phyloP scores from a whole-genome alignment of 2,329 filamentous ascomycete genomes.

The Parastagonospora avenae region DNA sequence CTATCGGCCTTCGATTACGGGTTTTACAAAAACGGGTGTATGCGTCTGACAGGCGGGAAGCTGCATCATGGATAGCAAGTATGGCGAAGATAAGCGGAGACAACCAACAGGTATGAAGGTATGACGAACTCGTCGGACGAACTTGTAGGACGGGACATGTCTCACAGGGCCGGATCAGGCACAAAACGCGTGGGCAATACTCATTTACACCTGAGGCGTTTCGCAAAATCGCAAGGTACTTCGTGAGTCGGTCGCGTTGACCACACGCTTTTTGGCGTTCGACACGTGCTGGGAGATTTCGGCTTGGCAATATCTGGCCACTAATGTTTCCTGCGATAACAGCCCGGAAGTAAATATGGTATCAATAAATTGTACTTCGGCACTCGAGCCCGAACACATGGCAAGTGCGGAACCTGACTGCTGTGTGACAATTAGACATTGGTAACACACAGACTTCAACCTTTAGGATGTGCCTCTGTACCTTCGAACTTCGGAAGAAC shows the following conservation, averaged over 20 bases:
- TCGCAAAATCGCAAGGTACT: neutral
- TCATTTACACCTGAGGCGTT: neutral
- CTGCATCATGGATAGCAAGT: slow-evolving; percentile 15
- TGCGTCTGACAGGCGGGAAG: slow-evolving; percentile 22
- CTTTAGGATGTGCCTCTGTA: neutral
- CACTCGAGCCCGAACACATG: neutral
- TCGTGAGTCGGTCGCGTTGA: neutral
- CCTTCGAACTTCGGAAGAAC: neutral
- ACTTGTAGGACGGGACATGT: slow-evolving; percentile 3
- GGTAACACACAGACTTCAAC: neutral
- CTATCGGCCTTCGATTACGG: neutral
- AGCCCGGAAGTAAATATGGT: too few relatives aligned
- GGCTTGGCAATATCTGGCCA: too few relatives aligned
- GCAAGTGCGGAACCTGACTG: neutral
- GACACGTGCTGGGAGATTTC: too few relatives aligned
- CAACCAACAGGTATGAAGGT: neutral
- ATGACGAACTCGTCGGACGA: slow-evolving; percentile 4
- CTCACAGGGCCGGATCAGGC: slow-evolving; percentile 1
- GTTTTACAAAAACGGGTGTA: slow-evolving; percentile 6
- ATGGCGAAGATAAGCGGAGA: neutral
- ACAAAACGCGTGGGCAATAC: neutral
- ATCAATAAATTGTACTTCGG: too few relatives aligned
- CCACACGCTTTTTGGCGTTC: too few relatives aligned
- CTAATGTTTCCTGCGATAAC: too few relatives aligned
- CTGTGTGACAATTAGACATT: neutral